Percentiles rank a stretch among this genome's conserved stretches.
phyloP scores from a whole-genome alignment of 2,329 filamentous ascomycete species.

The Calonectria crousiana region DNA sequence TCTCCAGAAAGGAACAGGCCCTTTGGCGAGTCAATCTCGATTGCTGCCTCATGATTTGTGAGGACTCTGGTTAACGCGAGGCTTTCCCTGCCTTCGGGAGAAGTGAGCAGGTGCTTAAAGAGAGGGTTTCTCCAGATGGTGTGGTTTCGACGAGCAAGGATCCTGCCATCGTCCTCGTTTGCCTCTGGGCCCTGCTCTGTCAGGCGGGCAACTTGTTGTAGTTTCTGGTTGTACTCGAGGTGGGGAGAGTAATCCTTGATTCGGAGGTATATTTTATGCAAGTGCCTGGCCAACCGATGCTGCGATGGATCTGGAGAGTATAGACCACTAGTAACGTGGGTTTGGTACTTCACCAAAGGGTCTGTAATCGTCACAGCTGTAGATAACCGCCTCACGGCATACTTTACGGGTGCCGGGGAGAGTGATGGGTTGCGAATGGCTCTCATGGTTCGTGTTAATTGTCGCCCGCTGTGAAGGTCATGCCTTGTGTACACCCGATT shows the following conservation, averaged over 20 bases:
- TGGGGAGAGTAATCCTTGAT: conserved; percentile 84
- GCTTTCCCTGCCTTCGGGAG: conserved; percentile 66
- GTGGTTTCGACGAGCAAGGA: conserved; percentile 64
- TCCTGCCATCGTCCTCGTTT: conserved; percentile 46
- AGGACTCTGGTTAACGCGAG: conserved; percentile 77
- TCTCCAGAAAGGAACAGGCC: conserved; percentile 84
- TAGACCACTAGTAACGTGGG: conserved; percentile 74
- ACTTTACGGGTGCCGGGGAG: conserved; percentile 2
- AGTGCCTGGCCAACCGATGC: conserved; percentile 79
- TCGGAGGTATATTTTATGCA: conserved; percentile 80
- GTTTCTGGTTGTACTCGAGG: conserved; percentile 74
- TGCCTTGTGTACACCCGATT: neutral
- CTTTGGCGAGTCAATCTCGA: conserved; percentile 77
- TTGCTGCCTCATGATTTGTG: conserved; percentile 77
- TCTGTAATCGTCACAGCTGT: conserved; percentile 74
- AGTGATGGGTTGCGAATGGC: conserved; percentile 19
- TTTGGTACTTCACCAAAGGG: conserved; percentile 81
- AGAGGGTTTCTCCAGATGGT: conserved; percentile 70
- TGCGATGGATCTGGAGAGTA: conserved; percentile 79
- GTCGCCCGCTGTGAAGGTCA: neutral
- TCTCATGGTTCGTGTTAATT: conserved; percentile 4
- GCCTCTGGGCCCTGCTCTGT: conserved; percentile 49
- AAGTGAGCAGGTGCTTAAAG: conserved; percentile 70
- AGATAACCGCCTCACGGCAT: conserved; percentile 51
- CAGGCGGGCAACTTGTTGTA: conserved; percentile 70